Evolutionary conservation across 495 filamentous ascomycete species (phyloP), one percentile per base, ranked within the genome.

Genomic region (Trypethelium eluteriae): DNA sequence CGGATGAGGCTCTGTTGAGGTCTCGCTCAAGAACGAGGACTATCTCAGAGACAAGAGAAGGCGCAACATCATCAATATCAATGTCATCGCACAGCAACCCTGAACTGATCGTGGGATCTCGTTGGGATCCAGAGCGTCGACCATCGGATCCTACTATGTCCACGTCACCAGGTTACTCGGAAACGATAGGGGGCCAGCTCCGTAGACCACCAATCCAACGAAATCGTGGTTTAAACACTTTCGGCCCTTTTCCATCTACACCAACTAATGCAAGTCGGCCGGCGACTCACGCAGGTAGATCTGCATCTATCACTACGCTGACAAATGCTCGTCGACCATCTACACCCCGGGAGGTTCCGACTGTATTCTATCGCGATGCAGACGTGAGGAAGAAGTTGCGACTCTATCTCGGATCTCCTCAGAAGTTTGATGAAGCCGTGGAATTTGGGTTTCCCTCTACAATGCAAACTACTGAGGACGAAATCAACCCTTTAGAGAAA

Each of bases 351-450:
- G 25, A 36, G 11, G 16, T 44, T 57, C 62, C 65, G 25, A 38
- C 91, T 0, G 84, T 88, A 50, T 88, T 96, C 75, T 96, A 96
- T 71, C 91, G 90, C 74, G 92, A 98, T 68, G 92, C 92, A 0
- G 91, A 96, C 73, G 90, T 92, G 46, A 85, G 93, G 46, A 77
- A 93, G 62, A 96, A 93, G 74, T 78, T 97, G 12, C 87, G 91
- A 2, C 86, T 92, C n/a, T 96, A 92, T 69, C 82, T 96, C 2
- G 89, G 89, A 18, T 97, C 93, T 2, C 89, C 92, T 9, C 90
- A 96, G 69, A 96, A 96, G 74, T 96, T 97, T 67, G 94, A 98
- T 72, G 93, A 97, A 78, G 92, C 91, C 1, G 83, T 96, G 64
- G 90, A 94, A 73, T 96, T 94, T 77, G 93, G 93, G 3, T 96